phyloP scores from a whole-genome alignment of 208 protist genomes.

The Leishmania guyanensis region DNA sequence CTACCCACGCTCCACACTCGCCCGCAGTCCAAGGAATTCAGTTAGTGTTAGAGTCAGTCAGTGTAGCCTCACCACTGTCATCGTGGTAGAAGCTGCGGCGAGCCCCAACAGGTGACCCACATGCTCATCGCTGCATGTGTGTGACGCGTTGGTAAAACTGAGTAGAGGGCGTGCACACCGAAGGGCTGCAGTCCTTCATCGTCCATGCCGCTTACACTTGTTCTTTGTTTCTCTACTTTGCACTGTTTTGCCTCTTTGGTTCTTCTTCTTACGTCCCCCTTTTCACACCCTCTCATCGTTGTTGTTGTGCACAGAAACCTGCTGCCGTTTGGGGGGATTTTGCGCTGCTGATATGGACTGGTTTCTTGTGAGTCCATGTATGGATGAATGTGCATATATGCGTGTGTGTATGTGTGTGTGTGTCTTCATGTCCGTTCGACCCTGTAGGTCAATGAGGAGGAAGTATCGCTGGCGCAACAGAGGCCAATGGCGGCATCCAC shows the following conservation, averaged over 20 bases:
- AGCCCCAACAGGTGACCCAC: not conserved
- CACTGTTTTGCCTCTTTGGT: not conserved
- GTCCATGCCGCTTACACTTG: not conserved
- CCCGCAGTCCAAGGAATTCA: not conserved
- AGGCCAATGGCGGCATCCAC: not conserved
- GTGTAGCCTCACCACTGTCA: not conserved
- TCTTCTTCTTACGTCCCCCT: not conserved
- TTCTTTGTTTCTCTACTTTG: not conserved
- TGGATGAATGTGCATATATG: not conserved
- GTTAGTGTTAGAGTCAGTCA: not conserved
- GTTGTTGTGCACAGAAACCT: not conserved
- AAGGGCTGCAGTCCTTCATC: not conserved
- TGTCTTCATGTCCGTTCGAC: not conserved
- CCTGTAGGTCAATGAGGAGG: not conserved
- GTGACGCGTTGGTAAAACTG: not conserved
- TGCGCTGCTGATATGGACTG: not conserved
- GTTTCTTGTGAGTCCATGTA: not conserved
- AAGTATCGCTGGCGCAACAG: not conserved
- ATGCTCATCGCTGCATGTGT: not conserved
- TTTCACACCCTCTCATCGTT: not conserved
- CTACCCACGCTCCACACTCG: not conserved
- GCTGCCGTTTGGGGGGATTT: not conserved
- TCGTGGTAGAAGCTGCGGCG: not conserved
- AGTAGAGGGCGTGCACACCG: too few species aligned
- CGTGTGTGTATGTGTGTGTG: not conserved